Evolutionary conservation across 2,329 filamentous ascomycete genomes (phyloP).

Genomic region (Neurospora sp.): DNA sequence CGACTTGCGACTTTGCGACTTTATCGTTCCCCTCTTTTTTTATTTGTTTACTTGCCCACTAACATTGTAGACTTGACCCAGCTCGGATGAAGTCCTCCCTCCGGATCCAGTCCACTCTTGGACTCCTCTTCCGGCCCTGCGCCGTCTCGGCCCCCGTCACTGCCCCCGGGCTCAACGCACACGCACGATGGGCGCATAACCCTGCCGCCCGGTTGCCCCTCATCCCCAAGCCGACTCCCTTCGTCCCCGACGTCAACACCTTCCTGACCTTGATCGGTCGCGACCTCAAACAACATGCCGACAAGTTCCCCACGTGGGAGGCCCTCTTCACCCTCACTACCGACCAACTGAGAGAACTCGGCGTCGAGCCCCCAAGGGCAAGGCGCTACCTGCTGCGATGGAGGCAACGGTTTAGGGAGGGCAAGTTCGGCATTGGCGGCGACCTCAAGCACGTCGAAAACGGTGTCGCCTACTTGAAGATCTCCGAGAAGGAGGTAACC

Average conservation of each 20-base stretch:
- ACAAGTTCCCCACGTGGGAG: slow-evolving; percentile 87
- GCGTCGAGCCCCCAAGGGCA: slow-evolving; percentile 75
- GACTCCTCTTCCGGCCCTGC: slow-evolving; percentile 22
- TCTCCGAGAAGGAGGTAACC: slow-evolving; percentile 28
- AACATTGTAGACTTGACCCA: slow-evolving; percentile 7
- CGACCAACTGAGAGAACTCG: slow-evolving; percentile 68
- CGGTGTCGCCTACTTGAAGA: slow-evolving; percentile 41
- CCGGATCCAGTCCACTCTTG: slow-evolving; percentile 20
- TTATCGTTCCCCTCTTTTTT: not conserved
- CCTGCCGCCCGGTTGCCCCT: slow-evolving; percentile 24
- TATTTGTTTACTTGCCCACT: not conserved
- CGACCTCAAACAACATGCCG: slow-evolving; percentile 67
- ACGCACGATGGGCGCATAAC: slow-evolving; percentile 35
- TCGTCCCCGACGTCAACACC: slow-evolving; percentile 74
- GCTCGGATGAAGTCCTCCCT: slow-evolving; percentile 20
- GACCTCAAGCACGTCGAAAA: slow-evolving; percentile 64
- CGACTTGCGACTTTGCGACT: not conserved
- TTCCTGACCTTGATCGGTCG: slow-evolving; percentile 91
- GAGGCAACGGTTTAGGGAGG: slow-evolving; percentile 74
- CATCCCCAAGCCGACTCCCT: slow-evolving; percentile 65
- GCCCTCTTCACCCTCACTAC: slow-evolving; percentile 77
- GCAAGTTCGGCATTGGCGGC: slow-evolving; percentile 70
- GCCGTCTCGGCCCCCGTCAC: slow-evolving; percentile 19
- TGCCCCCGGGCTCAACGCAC: slow-evolving; percentile 16
- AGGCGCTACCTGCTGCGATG: slow-evolving; percentile 80